phyloP scores from a whole-genome alignment of 2,329 filamentous ascomycete genomes.

The Botrytis paeoniae region DNA sequence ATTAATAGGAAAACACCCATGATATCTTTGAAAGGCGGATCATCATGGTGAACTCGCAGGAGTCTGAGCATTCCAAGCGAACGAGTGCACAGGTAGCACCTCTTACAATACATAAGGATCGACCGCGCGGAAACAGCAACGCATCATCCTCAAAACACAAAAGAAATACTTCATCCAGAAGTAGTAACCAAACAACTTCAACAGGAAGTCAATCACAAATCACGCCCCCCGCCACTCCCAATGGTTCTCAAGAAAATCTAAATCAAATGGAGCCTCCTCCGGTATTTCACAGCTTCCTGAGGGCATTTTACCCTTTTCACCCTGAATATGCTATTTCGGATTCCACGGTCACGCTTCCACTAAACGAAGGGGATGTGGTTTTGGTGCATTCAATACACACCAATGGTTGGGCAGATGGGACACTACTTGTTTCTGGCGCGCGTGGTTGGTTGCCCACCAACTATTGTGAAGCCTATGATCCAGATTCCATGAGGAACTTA shows the following conservation, averaged over 20 bases:
- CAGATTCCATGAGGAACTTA: constrained; percentile 78
- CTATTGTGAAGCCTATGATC: constrained; percentile 94
- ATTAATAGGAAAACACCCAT: constrained; percentile 10
- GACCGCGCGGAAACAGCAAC: constrained; percentile 37
- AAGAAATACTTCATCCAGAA: constrained; percentile 44
- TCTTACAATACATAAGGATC: constrained; percentile 50
- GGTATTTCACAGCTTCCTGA: constrained; percentile 89
- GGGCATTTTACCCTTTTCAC: constrained; percentile 90
- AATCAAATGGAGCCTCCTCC: constrained; percentile 47
- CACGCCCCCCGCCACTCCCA: constrained; percentile 74
- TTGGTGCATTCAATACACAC: constrained; percentile 95
- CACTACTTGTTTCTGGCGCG: constrained; percentile 77
- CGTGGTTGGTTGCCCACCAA: constrained; percentile 97
- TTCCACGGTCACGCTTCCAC: constrained; percentile 80
- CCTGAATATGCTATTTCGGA: constrained; percentile 74
- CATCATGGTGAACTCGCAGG: constrained; percentile 37
- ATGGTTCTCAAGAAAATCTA: constrained; percentile 58
- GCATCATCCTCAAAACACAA: constrained; percentile 41
- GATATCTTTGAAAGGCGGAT: constrained; percentile 14
- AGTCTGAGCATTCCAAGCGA: constrained; percentile 39
- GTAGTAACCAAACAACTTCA: constrained; percentile 32
- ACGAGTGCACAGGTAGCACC: constrained; percentile 62
- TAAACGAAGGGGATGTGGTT: constrained; percentile 88
- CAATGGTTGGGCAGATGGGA: constrained; percentile 98
- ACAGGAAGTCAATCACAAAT: constrained; percentile 50